These are phyloP conservation scores for Excoecaria agallocha DNA, from an alignment of 345 rosid genomes.

Conservation along the genomic window DNA sequence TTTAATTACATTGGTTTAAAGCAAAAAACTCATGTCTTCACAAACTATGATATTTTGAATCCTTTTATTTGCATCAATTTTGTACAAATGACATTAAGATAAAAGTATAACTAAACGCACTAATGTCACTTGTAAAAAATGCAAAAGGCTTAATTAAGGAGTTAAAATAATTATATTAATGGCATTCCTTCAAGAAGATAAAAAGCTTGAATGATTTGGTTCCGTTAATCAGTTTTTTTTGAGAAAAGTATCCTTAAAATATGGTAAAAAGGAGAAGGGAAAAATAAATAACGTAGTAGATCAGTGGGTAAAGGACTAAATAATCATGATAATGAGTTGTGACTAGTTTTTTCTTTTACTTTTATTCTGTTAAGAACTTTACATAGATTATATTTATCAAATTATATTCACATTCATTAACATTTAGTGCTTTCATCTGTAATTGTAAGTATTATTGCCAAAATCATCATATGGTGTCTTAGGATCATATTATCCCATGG, in stretches of 20 bases:
- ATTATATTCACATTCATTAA: background rate
- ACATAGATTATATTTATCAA: no score
- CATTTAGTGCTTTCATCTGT: background rate
- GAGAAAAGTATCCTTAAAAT: background rate
- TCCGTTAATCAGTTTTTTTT: background rate
- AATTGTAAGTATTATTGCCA: background rate
- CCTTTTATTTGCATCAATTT: no score
- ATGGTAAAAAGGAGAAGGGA: background rate
- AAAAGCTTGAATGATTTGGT: background rate
- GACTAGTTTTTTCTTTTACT: background rate
- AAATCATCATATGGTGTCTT: no score
- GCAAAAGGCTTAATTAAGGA: background rate
- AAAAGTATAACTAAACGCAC: background rate
- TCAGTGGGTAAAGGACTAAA: background rate
- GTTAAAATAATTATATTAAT: background rate
- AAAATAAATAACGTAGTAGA: background rate
- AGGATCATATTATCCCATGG: no score
- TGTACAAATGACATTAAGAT: background rate
- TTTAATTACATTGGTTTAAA: no score
- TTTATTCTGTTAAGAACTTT: background rate
- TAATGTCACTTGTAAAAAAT: background rate
- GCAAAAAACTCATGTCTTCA: no score
- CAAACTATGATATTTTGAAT: no score
- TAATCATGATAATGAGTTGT: background rate
- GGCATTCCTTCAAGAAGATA: constrained; percentile 3